A percentile compares a stretch with the other conserved stretches of the same genome.
phyloP scores from a whole-genome alignment of 2,329 filamentous ascomycete species.

The Fusarium verticillioides region DNA sequence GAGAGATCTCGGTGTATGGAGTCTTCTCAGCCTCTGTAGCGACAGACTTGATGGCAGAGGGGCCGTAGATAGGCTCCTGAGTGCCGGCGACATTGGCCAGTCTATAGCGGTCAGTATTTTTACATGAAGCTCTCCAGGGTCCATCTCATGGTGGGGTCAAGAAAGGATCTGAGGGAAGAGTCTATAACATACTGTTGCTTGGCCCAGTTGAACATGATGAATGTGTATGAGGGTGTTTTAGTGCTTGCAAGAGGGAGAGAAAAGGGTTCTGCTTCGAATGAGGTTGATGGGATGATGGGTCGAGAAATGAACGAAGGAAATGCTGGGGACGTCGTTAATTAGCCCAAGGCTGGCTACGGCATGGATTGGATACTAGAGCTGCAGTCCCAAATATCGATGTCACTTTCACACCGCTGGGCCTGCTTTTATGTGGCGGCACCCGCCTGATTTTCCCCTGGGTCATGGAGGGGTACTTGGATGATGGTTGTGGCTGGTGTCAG shows the following conservation, averaged over 20 bases:
- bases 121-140: conserved; percentile 12
- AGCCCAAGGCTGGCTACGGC: conserved; percentile 6
- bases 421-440: conserved; percentile 20
- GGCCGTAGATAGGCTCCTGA: conserved; percentile 94
- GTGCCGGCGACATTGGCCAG: conserved; percentile 89
- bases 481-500: conserved; percentile 28
- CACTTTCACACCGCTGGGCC: conserved; percentile 39
- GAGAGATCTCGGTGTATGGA: conserved; percentile 82
- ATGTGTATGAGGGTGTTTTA: neutral
- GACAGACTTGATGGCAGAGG: conserved; percentile 86
- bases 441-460: neutral
- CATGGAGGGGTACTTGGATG: conserved; percentile 32
- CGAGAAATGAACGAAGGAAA: conserved; percentile 33
- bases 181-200: conserved; percentile 79
- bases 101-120: conserved; percentile 53
- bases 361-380: conserved; percentile 4
- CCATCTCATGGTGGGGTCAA: conserved; percentile 21
- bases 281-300: conserved; percentile 35
- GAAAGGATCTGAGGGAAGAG: conserved; percentile 10
- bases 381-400: conserved; percentile 22
- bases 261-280: conserved; percentile 7
- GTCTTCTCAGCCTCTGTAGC: conserved; percentile 80
- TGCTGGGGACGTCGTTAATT: conserved; percentile 37
- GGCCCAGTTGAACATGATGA: conserved; percentile 90
- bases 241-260: neutral